Base-by-base conservation (phyloP, 2,329 filamentous ascomycete species). In the Colletotrichum sp. region DNA sequence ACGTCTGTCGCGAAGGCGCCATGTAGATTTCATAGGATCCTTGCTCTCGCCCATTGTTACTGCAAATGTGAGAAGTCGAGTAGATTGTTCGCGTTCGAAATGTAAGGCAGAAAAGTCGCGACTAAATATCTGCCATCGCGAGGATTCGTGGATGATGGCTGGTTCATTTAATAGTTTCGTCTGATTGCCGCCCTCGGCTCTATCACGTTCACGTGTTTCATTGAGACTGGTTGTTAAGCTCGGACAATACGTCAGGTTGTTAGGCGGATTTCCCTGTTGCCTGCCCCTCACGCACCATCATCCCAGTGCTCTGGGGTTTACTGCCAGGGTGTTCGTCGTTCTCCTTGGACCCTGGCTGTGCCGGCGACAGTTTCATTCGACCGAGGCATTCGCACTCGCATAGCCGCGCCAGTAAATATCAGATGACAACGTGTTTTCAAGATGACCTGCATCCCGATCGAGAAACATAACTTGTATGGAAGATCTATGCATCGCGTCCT, bases 11-110 rank as follows among this genome's bases (percentile, higher is more conserved):
- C 68, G 72, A 8, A 47, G 55, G 6, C 80, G 80, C 83, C 83
- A 85, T 9, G 83, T 84, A 6, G 83, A 83, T 78, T 84, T 84
- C 79, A 85, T 85, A 12, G 82, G 84, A 76, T 85, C 82, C 62
- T 80, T 82, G 24, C 43, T 61, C 24, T 73, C 61, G 15, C 21
- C 18, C 66, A 43, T 59, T 8, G 47, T 55, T 15, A 31, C n/a
- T 21, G 57, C 13, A 15, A 34, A 47, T 11, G 9, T 54, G 18
- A 33, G 27, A 34, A 5, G 11, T 29, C 18, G 70, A 57, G 6
- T 16, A 47, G 8, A 33, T 64, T 51, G 0, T 57, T 18, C 8
- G 43, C 11, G 43, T 51, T 8, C 7, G 11, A n/a, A 13, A 51
- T 8, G 8, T 12, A 51, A 51, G 6, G n/a, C 6, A 21, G 21